A percentile compares a stretch with the other conserved stretches of the same genome.
These are phyloP conservation scores for Neonectria punicea DNA, from an alignment of 2,329 filamentous ascomycete genomes.

Conservation along the genomic window DNA sequence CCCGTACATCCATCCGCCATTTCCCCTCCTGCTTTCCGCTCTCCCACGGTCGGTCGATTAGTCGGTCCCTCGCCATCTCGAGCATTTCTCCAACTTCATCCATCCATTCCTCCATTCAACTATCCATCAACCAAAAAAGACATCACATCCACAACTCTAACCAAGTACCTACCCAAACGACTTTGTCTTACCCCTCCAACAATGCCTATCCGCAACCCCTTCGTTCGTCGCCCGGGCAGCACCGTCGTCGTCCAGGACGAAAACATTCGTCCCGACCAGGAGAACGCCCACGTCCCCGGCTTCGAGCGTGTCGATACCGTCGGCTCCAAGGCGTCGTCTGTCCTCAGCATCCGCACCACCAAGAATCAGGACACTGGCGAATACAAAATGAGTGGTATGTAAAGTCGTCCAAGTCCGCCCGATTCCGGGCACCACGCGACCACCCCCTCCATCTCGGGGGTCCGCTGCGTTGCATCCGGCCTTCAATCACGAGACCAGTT, in stretches of 20 bases:
- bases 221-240: conserved; percentile 67
- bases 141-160: conserved; percentile 20
- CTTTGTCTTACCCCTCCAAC: conserved; percentile 31
- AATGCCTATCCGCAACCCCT: conserved; percentile 81
- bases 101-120: not conserved
- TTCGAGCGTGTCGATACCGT: conserved; percentile 73
- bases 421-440: conserved; percentile 20
- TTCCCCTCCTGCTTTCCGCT: not conserved
- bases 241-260: conserved; percentile 60
- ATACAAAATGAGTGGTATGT: conserved; percentile 83
- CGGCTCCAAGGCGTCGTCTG: conserved; percentile 70
- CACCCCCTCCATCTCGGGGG: conserved; percentile 21
- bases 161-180: conserved; percentile 5
- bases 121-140: not conserved
- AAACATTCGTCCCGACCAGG: conserved; percentile 58
- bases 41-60: not conserved
- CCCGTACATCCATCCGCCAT: not conserved
- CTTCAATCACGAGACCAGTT: conserved; percentile 38
- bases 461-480: conserved; percentile 31
- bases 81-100: not conserved
- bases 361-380: conserved; percentile 73
- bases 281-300: conserved; percentile 44
- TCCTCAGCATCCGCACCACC: conserved; percentile 68
- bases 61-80: not conserved
- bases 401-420: conserved; percentile 4